Percentiles rank a stretch among this genome's conserved stretches.
Conservation (phyloP, 345 rosid genomes). For the Eucalyptus lansdowneana region DNA sequence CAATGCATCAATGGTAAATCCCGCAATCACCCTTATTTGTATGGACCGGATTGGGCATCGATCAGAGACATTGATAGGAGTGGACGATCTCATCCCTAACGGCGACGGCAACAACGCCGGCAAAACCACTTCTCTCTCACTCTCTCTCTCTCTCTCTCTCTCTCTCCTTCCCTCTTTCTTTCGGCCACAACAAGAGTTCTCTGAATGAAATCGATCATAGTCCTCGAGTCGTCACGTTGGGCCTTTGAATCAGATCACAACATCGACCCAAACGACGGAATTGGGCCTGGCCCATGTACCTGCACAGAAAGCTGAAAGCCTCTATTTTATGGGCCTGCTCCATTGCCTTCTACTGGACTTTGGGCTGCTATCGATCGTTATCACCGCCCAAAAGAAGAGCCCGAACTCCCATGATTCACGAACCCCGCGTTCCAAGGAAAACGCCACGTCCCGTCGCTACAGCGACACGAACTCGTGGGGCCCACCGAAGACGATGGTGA, state of each 20-base stretch:
- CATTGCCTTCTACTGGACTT: neutral
- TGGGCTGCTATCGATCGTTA: neutral
- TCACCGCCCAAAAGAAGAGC: no score
- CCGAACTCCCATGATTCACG: neutral
- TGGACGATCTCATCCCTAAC: neutral
- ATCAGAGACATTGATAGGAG: neutral
- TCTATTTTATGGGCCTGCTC: neutral
- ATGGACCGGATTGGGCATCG: neutral
- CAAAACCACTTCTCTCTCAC: neutral
- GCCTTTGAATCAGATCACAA: neutral
- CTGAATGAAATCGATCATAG: neutral
- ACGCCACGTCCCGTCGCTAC: neutral
- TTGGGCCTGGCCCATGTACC: neutral
- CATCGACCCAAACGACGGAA: neutral
- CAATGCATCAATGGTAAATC: neutral
- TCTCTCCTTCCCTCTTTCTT: neutral
- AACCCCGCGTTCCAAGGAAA: neutral
- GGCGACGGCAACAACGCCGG: neutral
- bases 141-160: neutral
- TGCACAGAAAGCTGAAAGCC: neutral
- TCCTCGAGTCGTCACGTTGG: neutral
- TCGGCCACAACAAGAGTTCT: neutral
- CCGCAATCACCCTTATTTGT: neutral
- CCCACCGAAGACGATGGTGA: neutral
- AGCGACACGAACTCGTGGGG: neutral